phyloP scores from a whole-genome alignment of 345 rosid species.

The Salix udensis region DNA sequence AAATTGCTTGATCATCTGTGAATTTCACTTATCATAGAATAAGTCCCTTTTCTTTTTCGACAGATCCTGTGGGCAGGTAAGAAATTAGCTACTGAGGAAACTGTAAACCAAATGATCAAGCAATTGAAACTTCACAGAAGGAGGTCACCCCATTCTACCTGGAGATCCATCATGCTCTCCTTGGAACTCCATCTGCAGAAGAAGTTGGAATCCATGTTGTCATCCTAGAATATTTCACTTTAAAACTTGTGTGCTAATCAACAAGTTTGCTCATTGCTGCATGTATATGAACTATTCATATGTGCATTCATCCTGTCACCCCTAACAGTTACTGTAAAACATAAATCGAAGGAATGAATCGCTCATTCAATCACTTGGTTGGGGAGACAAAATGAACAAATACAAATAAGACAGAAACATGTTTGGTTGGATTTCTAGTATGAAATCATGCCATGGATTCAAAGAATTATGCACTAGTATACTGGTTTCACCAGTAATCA shows the following conservation, averaged over 20 bases:
- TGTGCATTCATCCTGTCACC: no score
- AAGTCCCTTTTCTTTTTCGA: neutral
- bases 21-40: neutral
- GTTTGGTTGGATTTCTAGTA: no score
- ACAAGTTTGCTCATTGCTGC: no score
- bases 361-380: no score
- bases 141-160: neutral
- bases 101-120: neutral
- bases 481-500: conserved; percentile 16
- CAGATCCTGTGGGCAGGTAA: neutral
- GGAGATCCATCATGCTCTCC: neutral
- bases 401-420: no score
- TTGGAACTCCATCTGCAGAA: neutral
- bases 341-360: no score
- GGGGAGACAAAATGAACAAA: no score
- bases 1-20: neutral
- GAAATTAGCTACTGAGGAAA: neutral
- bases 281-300: no score
- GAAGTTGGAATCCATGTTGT: neutral
- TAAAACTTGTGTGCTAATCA: no score
- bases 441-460: neutral
- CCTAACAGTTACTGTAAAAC: no score
- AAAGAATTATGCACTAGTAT: neutral
- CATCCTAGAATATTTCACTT: neutral
- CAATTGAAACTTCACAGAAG: neutral